These are phyloP conservation scores for Vigna hirtella DNA, from an alignment of 306 rosid species.

Conservation along the genomic window DNA sequence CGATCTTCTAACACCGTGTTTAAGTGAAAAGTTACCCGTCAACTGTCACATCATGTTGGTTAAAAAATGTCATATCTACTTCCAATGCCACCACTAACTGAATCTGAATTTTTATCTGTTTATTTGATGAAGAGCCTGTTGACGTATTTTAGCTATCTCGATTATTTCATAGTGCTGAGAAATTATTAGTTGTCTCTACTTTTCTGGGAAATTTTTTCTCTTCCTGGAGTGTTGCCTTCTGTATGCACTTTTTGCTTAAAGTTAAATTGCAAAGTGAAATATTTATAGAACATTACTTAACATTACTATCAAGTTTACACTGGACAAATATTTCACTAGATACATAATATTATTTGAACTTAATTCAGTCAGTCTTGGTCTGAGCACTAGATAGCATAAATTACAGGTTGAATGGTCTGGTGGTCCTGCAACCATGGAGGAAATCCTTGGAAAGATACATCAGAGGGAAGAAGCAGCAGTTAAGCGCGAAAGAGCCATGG, in stretches of 20 bases:
- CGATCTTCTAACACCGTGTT: too few relatives aligned
- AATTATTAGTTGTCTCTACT: constrained; percentile 3
- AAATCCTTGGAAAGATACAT: constrained; percentile 73
- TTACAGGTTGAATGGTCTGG: constrained; percentile 86
- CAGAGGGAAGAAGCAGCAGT: constrained; percentile 95
- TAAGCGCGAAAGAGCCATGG: constrained; percentile 93
- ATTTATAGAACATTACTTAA: background rate
- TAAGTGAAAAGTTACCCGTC: too few relatives aligned
- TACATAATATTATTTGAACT: constrained; percentile 19
- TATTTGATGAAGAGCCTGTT: background rate
- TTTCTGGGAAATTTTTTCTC: background rate
- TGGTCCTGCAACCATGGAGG: constrained; percentile 90
- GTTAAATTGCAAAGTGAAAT: constrained; percentile 5
- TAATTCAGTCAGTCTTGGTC: constrained; percentile 34
- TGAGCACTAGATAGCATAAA: constrained; percentile 39
- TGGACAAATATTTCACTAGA: constrained; percentile 5
- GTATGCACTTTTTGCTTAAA: background rate
- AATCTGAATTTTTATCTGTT: constrained; percentile 3
- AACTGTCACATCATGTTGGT: too few relatives aligned
- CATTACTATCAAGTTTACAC: background rate
- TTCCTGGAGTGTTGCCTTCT: background rate
- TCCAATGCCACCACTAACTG: constrained; percentile 4
- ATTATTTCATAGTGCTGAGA: background rate
- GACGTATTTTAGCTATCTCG: background rate
- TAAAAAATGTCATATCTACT: background rate